Conservation (phyloP, 306 rosid genomes). For the Alnus rubra region DNA sequence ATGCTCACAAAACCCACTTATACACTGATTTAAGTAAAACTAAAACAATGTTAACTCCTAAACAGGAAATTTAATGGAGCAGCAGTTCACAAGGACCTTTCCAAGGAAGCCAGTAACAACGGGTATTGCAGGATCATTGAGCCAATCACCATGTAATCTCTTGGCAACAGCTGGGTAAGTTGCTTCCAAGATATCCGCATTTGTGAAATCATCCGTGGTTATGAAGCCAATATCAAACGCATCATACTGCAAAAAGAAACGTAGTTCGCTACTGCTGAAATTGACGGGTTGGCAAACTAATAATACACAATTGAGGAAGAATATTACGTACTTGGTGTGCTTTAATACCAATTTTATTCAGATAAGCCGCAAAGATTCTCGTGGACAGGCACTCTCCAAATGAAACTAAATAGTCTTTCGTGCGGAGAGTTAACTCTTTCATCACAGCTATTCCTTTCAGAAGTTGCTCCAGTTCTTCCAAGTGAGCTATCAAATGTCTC, state of each 20-base stretch:
- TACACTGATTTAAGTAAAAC: constrained; percentile 15
- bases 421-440: constrained; percentile 87
- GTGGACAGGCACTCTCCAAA: constrained; percentile 99
- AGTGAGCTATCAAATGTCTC: constrained; percentile 55
- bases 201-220: constrained; percentile 95
- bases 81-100: constrained; percentile 52
- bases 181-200: constrained; percentile 97
- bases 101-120: constrained; percentile 94
- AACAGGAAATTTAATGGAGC: neutral
- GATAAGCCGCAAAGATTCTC: constrained; percentile 84
- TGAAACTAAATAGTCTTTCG: constrained; percentile 88
- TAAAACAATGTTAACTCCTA: neutral
- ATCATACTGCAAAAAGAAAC: constrained; percentile 66
- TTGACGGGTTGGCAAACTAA: neutral
- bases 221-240: constrained; percentile 91
- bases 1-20: constrained; percentile 1
- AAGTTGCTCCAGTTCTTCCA: constrained; percentile 89
- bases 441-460: constrained; percentile 91
- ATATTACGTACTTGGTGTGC: constrained; percentile 68
- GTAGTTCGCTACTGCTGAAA: neutral
- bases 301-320: constrained; percentile 21
- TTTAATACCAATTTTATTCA: constrained; percentile 65
- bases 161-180: constrained; percentile 91
- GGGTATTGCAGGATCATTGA: constrained; percentile 84
- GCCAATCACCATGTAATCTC: constrained; percentile 82